Evolutionary conservation across 108 stramenopile genomes (phyloP).

Genomic region (Fragilaria crotonensis): DNA sequence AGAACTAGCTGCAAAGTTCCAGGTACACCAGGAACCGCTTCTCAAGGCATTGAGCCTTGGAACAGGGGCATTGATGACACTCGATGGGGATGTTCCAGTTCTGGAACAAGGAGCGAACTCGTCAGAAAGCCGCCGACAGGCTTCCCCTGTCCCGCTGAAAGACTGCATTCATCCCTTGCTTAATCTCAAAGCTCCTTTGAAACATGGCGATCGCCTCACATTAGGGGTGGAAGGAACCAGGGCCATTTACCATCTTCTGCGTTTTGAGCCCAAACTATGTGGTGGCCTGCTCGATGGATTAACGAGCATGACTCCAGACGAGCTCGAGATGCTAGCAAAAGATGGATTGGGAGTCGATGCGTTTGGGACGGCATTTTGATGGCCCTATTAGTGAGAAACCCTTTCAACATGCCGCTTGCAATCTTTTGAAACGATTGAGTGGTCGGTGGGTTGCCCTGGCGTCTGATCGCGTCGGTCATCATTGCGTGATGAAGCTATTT

Average conservation of each 20-base stretch:
- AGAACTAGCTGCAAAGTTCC: slow-evolving; percentile 62
- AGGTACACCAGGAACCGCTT: slow-evolving; percentile 58
- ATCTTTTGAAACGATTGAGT: slow-evolving; percentile 25
- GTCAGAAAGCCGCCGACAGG: slow-evolving; percentile 51
- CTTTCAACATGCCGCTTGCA: slow-evolving; percentile 32
- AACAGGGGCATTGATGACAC: neutral
- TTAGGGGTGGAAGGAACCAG: slow-evolving; percentile 62
- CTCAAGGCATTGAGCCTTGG: slow-evolving; percentile 49
- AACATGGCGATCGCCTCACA: slow-evolving; percentile 29
- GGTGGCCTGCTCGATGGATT: slow-evolving; percentile 53
- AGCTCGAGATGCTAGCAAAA: slow-evolving; percentile 49
- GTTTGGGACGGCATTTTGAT: slow-evolving; percentile 77
- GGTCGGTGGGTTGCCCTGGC: slow-evolving; percentile 51
- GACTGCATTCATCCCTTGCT: slow-evolving; percentile 55
- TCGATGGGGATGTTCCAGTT: slow-evolving; percentile 12
- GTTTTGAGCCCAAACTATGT: slow-evolving; percentile 59
- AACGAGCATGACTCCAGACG: slow-evolving; percentile 26
- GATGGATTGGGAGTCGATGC: slow-evolving; percentile 82
- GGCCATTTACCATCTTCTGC: slow-evolving; percentile 62
- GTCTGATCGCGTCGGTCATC: slow-evolving; percentile 72
- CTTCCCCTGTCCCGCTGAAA: slow-evolving; percentile 31
- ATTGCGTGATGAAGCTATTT: slow-evolving; percentile 72
- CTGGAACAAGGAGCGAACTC: slow-evolving; percentile 20
- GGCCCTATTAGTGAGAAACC: slow-evolving; percentile 33
- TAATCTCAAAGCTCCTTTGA: slow-evolving; percentile 27